phyloP scores from a whole-genome alignment of 2,329 filamentous ascomycete species.

The Paracorniculantispora psalliotae region DNA sequence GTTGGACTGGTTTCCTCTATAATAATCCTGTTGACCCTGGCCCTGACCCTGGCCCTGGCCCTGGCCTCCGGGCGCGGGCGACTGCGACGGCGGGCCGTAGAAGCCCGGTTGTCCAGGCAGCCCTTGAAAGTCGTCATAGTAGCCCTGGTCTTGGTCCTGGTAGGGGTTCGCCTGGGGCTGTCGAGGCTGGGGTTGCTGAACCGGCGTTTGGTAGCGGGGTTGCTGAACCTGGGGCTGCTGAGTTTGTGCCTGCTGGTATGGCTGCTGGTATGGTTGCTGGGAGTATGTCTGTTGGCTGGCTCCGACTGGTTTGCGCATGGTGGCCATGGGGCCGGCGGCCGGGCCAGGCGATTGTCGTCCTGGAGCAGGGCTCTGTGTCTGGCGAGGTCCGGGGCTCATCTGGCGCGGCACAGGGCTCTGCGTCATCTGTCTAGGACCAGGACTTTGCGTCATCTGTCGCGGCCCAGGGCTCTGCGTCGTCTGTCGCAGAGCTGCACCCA shows the following conservation, averaged over 20 bases:
- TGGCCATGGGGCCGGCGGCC: neutral
- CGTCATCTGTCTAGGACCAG: constrained; percentile 51
- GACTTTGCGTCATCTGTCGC: constrained; percentile 39
- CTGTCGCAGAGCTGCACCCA: constrained; percentile 18
- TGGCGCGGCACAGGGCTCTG: constrained; percentile 22
- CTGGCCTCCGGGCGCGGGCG: neutral
- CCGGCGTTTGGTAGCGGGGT: too few relatives aligned
- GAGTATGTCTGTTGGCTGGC: neutral
- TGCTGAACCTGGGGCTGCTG: too few relatives aligned
- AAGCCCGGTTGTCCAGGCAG: neutral
- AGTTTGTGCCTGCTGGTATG: constrained; percentile 20
- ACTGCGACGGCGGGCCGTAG: neutral
- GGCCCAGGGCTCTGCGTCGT: constrained; percentile 16
- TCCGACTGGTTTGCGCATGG: neutral
- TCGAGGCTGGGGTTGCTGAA: neutral
- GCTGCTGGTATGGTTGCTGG: constrained; percentile 3
- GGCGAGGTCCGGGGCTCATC: constrained; percentile 15
- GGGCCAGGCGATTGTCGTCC: constrained; percentile 1
- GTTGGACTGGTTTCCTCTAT: constrained; percentile 36
- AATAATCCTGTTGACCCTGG: constrained; percentile 53
- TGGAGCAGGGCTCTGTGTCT: constrained; percentile 12
- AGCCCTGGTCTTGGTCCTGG: neutral
- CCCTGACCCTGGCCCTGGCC: constrained; percentile 38
- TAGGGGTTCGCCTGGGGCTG: neutral
- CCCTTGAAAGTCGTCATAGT: constrained; percentile 1